Evolutionary conservation across 2,329 filamentous ascomycete species (phyloP).

Genomic region (Berkeleyomyces basicola): DNA sequence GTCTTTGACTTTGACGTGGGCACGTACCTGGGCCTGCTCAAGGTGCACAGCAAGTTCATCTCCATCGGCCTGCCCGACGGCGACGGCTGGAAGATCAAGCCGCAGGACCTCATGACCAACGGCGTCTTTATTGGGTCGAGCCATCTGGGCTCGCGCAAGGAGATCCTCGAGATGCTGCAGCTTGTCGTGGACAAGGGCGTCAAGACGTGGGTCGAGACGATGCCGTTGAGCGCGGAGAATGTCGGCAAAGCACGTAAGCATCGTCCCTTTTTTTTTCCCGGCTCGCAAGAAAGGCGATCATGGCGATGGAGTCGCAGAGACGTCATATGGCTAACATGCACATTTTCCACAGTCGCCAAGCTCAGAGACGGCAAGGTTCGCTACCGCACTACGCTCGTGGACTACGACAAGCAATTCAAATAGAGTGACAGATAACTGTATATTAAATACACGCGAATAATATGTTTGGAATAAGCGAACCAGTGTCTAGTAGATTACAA

Average conservation of each 20-base stretch:
- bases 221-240: slow-evolving; percentile 56
- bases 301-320: background rate
- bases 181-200: slow-evolving; percentile 53
- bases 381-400: slow-evolving; percentile 16
- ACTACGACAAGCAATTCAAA: slow-evolving; percentile 17
- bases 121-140: slow-evolving; percentile 56
- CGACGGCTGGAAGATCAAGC: slow-evolving; percentile 51
- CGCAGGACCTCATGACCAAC: slow-evolving; percentile 59
- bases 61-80: slow-evolving; percentile 67
- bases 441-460: background rate
- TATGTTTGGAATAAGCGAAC: background rate
- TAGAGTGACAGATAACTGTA: background rate
- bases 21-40: slow-evolving; percentile 62
- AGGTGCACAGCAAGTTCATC: slow-evolving; percentile 68
- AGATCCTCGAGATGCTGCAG: slow-evolving; percentile 57
- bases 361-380: slow-evolving; percentile 12
- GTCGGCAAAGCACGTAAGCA: slow-evolving; percentile 10
- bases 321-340: background rate
- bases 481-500: background rate
- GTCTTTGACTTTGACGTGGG: slow-evolving; percentile 50
- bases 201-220: slow-evolving; percentile 53
- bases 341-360: slow-evolving; percentile 2
- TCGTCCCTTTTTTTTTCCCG: background rate
- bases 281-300: background rate
- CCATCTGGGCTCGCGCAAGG: slow-evolving; percentile 52